These are phyloP conservation scores for Dactylellina sp. DNA, from an alignment of 2,329 filamentous ascomycete genomes.

Conservation along the genomic window DNA sequence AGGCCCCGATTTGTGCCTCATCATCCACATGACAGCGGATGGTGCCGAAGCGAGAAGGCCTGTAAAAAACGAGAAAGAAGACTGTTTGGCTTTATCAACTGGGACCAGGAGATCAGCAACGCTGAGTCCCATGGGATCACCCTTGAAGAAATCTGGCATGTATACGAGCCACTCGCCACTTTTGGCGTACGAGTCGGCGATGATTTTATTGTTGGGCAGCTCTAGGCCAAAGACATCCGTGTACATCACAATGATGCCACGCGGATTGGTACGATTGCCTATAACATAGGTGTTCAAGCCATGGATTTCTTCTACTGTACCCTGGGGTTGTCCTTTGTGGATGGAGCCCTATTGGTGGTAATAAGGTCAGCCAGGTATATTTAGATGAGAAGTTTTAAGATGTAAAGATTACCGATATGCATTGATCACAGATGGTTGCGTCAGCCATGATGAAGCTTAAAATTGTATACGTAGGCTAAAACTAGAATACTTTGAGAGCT, in stretches of 20 bases:
- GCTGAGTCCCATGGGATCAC: constrained; percentile 61
- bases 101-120: constrained; percentile 63
- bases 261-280: constrained; percentile 61
- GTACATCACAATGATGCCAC: constrained; percentile 62
- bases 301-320: constrained; percentile 63
- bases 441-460: constrained; percentile 2
- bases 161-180: constrained; percentile 62
- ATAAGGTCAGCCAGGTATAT: background rate
- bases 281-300: constrained; percentile 64
- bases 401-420: constrained; percentile 13
- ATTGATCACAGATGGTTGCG: constrained; percentile 14
- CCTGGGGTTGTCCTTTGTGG: constrained; percentile 63
- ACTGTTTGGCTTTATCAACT: constrained; percentile 62
- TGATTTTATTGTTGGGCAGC: constrained; percentile 62
- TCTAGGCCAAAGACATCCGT: constrained; percentile 61
- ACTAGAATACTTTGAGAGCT: no score
- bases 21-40: constrained; percentile 62
- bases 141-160: constrained; percentile 62
- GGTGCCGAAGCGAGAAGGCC: constrained; percentile 63
- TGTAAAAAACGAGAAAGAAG: constrained; percentile 63
- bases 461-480: no score
- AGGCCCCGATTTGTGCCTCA: constrained; percentile 61
- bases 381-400: background rate
- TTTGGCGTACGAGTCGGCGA: constrained; percentile 62
- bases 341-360: constrained; percentile 62